Evolutionary conservation across 306 rosid species (phyloP), one percentile per base, ranked within the genome.

Genomic region (Astragalus membranaceus): DNA sequence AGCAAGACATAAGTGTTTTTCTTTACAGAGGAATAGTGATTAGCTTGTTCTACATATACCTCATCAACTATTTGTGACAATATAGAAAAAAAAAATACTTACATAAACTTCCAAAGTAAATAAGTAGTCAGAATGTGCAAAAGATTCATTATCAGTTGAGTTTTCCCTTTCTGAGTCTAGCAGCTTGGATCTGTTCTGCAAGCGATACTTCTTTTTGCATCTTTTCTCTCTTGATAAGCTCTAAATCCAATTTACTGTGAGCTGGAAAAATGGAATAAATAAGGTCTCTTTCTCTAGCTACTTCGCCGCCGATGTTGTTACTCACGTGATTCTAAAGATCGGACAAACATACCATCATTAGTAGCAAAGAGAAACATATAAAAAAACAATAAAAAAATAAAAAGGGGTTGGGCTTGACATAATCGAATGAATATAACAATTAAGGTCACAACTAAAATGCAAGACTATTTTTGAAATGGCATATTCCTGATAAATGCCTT

Each of bases 131-230:
- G 69, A 74, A 57, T 67, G 58, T 67, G 37, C 62, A 65, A 64
- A 67, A 43, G 72, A 64, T 73, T 75, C 67, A 48, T 54, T 20
- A 42, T 70, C 17, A 10, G 7, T 69, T 71, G 69, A 75, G 75
- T 82, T 86, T 66, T 55, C 76, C 79, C 55, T 87, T 83, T 74
- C 59, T 30, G 46, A 56, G 77, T 75, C 84, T 91, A 26, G 89
- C 88, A 68, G 83, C 90, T 83, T 77, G 83, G 70, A 94, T 91
- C 74, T 85, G 97, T 74, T 94, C 97, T 6, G 96, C 91, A 3
- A 94, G 81, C 0, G 99, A 84, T 57, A 77, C 77, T 78, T 80
- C 82, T 73, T 70, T 82, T 56, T 63, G 80, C 80, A 67, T 26
- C 39, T 76, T 84, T 13, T 85, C 95, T 68, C 73, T 87, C 87